phyloP scores from a whole-genome alignment of 306 rosid species.

The Gleditsia sinensis region DNA sequence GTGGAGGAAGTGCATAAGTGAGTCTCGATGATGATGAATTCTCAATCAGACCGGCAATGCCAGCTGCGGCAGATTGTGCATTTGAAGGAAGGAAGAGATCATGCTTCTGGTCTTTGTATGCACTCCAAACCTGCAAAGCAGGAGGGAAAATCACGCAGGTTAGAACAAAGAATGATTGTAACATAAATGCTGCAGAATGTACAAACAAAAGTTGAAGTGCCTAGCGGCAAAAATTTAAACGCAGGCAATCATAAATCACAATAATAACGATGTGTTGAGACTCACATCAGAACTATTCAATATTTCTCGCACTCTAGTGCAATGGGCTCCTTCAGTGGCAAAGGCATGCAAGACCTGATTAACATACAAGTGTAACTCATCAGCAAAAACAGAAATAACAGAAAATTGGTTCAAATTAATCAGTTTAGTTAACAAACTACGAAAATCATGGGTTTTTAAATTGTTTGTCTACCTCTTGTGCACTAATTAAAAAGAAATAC shows the following conservation, averaged over 20 bases:
- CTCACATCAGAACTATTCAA: conserved; percentile 89
- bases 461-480: neutral
- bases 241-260: neutral
- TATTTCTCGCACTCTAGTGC: conserved; percentile 91
- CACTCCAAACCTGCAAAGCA: conserved; percentile 89
- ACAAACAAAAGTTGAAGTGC: neutral
- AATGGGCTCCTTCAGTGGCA: conserved; percentile 99
- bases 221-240: conserved; percentile 12
- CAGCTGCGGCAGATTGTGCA: conserved; percentile 99
- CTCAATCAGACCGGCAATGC: conserved; percentile 95
- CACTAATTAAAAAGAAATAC: conserved; percentile 11
- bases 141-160: neutral
- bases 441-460: neutral
- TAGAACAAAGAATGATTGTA: neutral
- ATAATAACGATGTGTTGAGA: conserved; percentile 10
- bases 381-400: conserved; percentile 9
- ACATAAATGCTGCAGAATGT: neutral
- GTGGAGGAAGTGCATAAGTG: conserved; percentile 81
- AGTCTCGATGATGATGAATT: conserved; percentile 86
- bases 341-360: conserved; percentile 96
- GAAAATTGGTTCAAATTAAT: conserved; percentile 12
- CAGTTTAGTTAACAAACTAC: neutral
- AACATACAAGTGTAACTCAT: conserved; percentile 21
- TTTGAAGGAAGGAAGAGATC: conserved; percentile 98
- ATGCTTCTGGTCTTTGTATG: conserved; percentile 97